Conservation (phyloP, 176 grass and related monocot genomes). For the Guadua angustifolia region DNA sequence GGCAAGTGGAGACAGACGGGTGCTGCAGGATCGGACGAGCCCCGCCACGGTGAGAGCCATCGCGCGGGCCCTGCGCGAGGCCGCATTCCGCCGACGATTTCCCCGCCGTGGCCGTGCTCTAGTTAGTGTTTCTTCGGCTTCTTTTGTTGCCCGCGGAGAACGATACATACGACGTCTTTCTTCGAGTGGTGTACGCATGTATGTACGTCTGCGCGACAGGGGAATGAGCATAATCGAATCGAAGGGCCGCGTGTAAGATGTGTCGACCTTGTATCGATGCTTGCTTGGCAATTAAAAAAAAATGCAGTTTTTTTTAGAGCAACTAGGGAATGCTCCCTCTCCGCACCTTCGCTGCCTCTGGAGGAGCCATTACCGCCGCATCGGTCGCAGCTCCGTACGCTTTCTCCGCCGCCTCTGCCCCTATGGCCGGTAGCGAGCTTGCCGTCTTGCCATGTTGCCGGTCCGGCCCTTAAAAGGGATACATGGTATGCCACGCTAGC, state of each 20-base stretch:
- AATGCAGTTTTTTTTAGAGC: neutral
- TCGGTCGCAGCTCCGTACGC: no score
- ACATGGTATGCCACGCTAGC: no score
- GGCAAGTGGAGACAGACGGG: no score
- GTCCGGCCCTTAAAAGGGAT: no score
- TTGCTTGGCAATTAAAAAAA: neutral
- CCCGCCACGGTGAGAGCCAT: conserved; percentile 42
- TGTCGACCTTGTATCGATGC: neutral
- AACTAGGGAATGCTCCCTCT: no score
- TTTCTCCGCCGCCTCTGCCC: no score
- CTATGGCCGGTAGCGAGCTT: no score
- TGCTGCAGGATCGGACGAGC: no score
- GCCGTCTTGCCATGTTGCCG: no score
- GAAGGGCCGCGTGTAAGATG: no score
- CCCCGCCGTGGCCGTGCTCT: conserved; percentile 37
- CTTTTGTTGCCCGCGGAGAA: neutral
- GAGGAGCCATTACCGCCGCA: no score
- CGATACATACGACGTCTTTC: neutral
- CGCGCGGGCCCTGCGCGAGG: conserved; percentile 27
- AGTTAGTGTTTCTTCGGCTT: neutral
- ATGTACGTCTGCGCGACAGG: neutral
- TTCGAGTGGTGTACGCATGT: neutral
- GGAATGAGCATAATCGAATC: neutral
- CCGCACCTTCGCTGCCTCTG: no score
- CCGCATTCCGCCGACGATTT: conserved; percentile 3